These are phyloP conservation scores for Russula foetens DNA, from an alignment of 768 basidiomycete genomes.

Conservation along the genomic window DNA sequence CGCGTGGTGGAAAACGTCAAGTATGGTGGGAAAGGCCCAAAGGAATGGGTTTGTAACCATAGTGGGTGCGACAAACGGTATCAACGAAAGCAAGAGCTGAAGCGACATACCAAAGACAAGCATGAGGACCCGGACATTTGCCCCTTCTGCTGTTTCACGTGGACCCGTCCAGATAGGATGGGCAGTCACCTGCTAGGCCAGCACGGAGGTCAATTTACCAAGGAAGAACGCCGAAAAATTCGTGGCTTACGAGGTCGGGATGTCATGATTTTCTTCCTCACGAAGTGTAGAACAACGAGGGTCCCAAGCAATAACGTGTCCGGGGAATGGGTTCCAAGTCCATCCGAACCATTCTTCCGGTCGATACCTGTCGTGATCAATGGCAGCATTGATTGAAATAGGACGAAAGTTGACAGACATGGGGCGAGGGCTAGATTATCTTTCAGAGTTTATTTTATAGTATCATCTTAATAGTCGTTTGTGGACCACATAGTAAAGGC, in stretches of 20 bases:
- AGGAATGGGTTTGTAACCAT: not conserved
- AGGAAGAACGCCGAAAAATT: not conserved
- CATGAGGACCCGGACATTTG: not conserved
- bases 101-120: not conserved
- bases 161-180: conserved; percentile 2
- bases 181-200: not conserved
- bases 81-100: not conserved
- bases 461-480: too few species aligned
- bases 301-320: not conserved
- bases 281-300: not conserved
- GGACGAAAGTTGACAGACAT: too few species aligned
- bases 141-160: not conserved
- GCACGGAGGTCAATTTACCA: not conserved
- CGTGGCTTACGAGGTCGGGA: not conserved
- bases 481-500: too few species aligned
- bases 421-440: too few species aligned
- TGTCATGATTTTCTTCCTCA: not conserved
- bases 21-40: not conserved
- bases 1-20: not conserved
- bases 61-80: not conserved
- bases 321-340: too few species aligned
- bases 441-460: too few species aligned
- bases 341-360: too few species aligned
- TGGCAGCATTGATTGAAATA: too few species aligned
- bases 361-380: too few species aligned